A percentile compares a stretch with the other conserved stretches of the same genome.
Evolutionary conservation across 2,329 filamentous ascomycete genomes (phyloP).

Genomic region (Thelonectria blattea): DNA sequence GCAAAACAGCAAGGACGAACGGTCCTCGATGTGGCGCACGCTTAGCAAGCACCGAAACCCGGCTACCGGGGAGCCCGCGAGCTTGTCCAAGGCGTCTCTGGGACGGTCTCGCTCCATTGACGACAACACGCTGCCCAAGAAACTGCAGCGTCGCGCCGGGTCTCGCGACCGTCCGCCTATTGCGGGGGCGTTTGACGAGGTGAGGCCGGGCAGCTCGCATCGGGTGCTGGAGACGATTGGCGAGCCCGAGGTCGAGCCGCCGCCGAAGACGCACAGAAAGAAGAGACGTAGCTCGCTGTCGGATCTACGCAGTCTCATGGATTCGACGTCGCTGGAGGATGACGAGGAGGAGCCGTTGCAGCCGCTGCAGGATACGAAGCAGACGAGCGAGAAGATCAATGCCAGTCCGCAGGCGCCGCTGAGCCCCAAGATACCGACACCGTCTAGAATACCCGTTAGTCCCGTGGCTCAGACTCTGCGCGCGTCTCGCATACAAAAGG

Average conservation of each 20-base stretch:
- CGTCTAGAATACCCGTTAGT: slow-evolving; percentile 60
- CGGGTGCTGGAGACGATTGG: slow-evolving; percentile 65
- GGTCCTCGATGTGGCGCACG: slow-evolving; percentile 83
- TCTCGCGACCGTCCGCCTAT: slow-evolving; percentile 67
- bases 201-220: slow-evolving; percentile 63
- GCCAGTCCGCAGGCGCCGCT: slow-evolving; percentile 50
- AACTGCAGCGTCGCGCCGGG: slow-evolving; percentile 52
- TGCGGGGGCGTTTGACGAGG: slow-evolving; percentile 67
- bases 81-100: slow-evolving; percentile 70
- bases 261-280: slow-evolving; percentile 61
- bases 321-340: slow-evolving; percentile 58
- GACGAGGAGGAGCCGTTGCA: slow-evolving; percentile 43
- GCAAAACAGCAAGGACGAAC: slow-evolving; percentile 80
- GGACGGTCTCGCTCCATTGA: slow-evolving; percentile 78
- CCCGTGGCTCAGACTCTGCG: slow-evolving; percentile 49
- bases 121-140: slow-evolving; percentile 60
- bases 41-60: slow-evolving; percentile 79
- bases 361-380: slow-evolving; percentile 59
- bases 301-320: slow-evolving; percentile 76
- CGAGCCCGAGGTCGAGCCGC: slow-evolving; percentile 56
- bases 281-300: slow-evolving; percentile 93
- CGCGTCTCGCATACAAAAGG: slow-evolving; percentile 54
- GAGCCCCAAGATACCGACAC: slow-evolving; percentile 47
- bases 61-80: slow-evolving; percentile 65
- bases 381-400: slow-evolving; percentile 63